Evolutionary conservation across 495 filamentous ascomycete species (phyloP), one percentile per base, ranked within the genome.

Genomic region (Aspergillus wentii): DNA sequence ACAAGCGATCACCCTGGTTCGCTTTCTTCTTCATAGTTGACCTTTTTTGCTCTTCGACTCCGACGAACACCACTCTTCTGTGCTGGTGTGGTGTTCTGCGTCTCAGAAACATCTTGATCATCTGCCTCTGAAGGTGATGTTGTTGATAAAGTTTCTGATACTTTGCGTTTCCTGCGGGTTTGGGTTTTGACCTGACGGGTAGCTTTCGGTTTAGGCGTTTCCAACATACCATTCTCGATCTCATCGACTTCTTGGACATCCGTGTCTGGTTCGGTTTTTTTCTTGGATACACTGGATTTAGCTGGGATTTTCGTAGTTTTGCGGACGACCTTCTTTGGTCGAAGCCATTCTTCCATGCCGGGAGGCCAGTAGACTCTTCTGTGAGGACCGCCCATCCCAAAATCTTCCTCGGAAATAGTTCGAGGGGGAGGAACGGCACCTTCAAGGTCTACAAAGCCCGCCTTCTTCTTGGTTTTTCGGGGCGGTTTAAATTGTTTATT

Each of bases 321-420:
- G 45, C 80, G 84, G 0, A 81, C 62, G 23, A 80, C 68, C 40
- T 80, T 75, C 62, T 92, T 95, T 44, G 88, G 89, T 38, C 84
- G 74, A 29, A 95, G 66, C 90, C 89, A 96, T 35, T 91, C 85
- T 56, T 96, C 92, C 72, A 83, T 85, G 1, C 85, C 86, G 0
- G 76, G 71, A 0, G 88, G 90, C 91, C 92, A 96, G 56, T 95
- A 96, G 1, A 96, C 92, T 26, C 89, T 69, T 35, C 82, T 65
- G n/a, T 92, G 72, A 2, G 81, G 78, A 0, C 91, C 92, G 17
- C 91, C 91, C 89, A 96, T 95, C 3, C 78, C 84, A 7, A 91
- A 57, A 22, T 94, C 86, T 16, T 82, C 76, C 4, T 85, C 81
- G 0, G 72, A 51, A 1, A 95, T 55, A 15, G 44, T 49, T 43